phyloP scores from a whole-genome alignment of 352 stramenopile genomes.

The Phytopythium chamaehyphon region DNA sequence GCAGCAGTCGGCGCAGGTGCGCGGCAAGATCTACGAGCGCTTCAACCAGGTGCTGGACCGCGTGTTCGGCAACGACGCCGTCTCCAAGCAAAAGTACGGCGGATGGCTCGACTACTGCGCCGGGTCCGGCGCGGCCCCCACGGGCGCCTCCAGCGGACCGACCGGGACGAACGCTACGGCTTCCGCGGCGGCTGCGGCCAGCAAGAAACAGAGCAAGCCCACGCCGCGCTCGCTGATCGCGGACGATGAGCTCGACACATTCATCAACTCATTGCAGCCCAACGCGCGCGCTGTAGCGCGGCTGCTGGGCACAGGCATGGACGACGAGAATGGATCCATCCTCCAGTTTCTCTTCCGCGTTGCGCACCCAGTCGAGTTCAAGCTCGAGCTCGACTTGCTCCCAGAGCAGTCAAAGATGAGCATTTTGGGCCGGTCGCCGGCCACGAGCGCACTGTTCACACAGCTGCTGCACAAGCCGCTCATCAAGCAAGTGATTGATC shows the following conservation, averaged over 20 bases:
- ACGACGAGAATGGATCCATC: conserved; percentile 67
- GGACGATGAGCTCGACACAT: conserved; percentile 56
- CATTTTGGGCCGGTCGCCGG: conserved; percentile 62
- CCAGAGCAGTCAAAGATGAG: conserved; percentile 78
- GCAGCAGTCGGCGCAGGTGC: conserved; percentile 71
- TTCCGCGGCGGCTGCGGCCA: conserved; percentile 10
- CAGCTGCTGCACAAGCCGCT: conserved; percentile 81
- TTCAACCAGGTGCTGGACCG: conserved; percentile 85
- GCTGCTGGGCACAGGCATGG: conserved; percentile 51
- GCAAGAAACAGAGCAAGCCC: conserved; percentile 33
- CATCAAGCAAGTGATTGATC: conserved; percentile 71
- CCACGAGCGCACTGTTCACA: conserved; percentile 70
- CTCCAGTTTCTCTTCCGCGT: conserved; percentile 81
- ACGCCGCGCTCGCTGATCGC: conserved; percentile 32
- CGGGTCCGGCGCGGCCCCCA: conserved; percentile 23
- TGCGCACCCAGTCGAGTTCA: conserved; percentile 76
- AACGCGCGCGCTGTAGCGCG: conserved; percentile 53
- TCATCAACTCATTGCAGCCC: conserved; percentile 38
- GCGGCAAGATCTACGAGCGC: conserved; percentile 81
- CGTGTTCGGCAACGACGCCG: conserved; percentile 64
- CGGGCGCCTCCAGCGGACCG: neutral
- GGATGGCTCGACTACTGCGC: conserved; percentile 84
- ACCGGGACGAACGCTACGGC: neutral
- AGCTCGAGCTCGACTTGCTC: conserved; percentile 72
- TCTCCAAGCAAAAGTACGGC: conserved; percentile 76